Conservation (phyloP, 495 filamentous ascomycete species). For the Xylona heveae region DNA sequence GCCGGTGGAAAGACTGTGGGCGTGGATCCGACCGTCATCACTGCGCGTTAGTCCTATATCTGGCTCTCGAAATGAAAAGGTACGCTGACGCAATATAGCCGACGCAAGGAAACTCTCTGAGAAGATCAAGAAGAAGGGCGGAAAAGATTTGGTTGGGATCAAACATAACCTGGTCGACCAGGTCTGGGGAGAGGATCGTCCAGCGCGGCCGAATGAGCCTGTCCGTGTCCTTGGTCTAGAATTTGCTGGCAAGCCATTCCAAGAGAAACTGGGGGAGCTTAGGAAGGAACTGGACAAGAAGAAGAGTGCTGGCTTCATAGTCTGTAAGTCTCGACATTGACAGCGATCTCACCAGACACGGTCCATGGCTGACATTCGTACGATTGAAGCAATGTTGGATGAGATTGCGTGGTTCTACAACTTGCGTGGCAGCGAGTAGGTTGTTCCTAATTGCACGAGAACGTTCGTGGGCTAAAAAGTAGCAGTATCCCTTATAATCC, state of each 20-base stretch:
- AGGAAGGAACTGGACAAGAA: constrained; percentile 85
- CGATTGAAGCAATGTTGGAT: constrained; percentile 55
- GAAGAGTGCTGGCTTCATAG: constrained; percentile 68
- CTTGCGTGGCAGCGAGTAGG: constrained; percentile 75
- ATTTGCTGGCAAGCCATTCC: constrained; percentile 63
- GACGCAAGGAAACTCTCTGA: constrained; percentile 73
- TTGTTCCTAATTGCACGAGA: too few species aligned
- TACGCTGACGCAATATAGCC: constrained; percentile 18
- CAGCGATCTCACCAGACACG: background rate
- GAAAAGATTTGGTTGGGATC: constrained; percentile 48
- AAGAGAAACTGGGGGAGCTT: constrained; percentile 69
- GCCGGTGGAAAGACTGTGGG: constrained; percentile 71
- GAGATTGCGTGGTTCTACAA: constrained; percentile 98
- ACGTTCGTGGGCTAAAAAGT: constrained; percentile 8
- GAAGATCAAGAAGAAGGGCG: constrained; percentile 73
- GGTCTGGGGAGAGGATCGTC: constrained; percentile 61
- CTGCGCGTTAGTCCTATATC: constrained; percentile 27
- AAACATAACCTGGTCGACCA: constrained; percentile 68
- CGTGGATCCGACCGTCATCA: constrained; percentile 79
- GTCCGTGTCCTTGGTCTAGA: constrained; percentile 47
- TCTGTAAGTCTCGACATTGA: constrained; percentile 30
- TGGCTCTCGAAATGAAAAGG: background rate
- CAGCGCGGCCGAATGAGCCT: constrained; percentile 52
- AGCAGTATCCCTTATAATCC: constrained; percentile 89
- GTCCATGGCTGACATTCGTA: background rate